Evolutionary conservation across 805 yeast genomes (phyloP).

Genomic region (baker's yeast (Saccharomyces cerevisiae)): DNA sequence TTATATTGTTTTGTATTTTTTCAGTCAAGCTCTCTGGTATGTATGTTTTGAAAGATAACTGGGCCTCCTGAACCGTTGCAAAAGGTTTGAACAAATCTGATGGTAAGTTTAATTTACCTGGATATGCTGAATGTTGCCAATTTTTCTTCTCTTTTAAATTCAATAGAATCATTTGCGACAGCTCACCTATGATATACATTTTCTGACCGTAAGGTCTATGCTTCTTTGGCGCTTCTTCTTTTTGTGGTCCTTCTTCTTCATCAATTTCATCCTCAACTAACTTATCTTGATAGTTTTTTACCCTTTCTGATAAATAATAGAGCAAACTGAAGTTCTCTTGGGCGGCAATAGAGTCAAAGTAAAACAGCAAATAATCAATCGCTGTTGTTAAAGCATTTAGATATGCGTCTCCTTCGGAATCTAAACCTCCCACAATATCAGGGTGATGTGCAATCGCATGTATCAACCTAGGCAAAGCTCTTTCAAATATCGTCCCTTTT

Average conservation of each 20-base stretch:
- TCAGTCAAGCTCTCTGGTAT: conserved; percentile 41
- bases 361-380: conserved; percentile 51
- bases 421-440: conserved; percentile 43
- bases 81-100: conserved; percentile 63
- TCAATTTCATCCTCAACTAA: conserved; percentile 30
- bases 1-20: conserved; percentile 30
- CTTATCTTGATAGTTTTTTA: conserved; percentile 69
- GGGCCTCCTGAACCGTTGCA: conserved; percentile 49
- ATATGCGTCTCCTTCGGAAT: conserved; percentile 26
- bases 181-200: conserved; percentile 62
- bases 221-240: conserved; percentile 16
- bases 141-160: conserved; percentile 46
- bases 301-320: conserved; percentile 67
- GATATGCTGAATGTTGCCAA: conserved; percentile 75
- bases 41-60: conserved; percentile 45
- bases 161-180: conserved; percentile 58
- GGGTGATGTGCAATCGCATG: conserved; percentile 67
- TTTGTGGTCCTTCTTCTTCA: conserved; percentile 10
- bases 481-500: conserved; percentile 51
- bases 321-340: conserved; percentile 63
- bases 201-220: conserved; percentile 25
- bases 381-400: conserved; percentile 46
- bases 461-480: conserved; percentile 55
- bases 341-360: conserved; percentile 49
- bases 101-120: conserved; percentile 65